Evolutionary conservation across 768 basidiomycete genomes (phyloP).

Genomic region (Gymnopilus junonius): DNA sequence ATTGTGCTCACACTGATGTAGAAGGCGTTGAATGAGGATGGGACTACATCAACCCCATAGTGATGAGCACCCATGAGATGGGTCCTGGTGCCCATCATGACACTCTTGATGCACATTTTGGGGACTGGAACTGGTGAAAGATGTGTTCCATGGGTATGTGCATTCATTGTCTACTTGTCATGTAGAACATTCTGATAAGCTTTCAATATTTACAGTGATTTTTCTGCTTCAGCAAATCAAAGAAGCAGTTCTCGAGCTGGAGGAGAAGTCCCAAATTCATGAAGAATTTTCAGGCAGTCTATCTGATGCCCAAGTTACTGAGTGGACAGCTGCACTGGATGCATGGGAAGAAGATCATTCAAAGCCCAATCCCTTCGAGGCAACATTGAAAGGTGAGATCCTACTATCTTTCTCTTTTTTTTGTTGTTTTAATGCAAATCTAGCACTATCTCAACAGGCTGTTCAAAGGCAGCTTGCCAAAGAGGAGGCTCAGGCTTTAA

Average conservation of each 20-base stretch:
- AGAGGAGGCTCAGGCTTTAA: neutral
- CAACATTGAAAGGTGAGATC: neutral
- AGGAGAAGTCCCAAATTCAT: slow-evolving; percentile 9
- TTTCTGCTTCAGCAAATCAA: slow-evolving; percentile 19
- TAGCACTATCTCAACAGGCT: neutral
- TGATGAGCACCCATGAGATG: slow-evolving; percentile 44
- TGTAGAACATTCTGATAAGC: too few relatives aligned
- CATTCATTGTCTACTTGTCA: too few relatives aligned
- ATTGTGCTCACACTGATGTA: slow-evolving; percentile 40
- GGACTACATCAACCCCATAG: slow-evolving; percentile 30
- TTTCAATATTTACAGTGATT: slow-evolving; percentile 6
- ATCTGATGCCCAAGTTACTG: neutral
- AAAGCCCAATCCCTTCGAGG: slow-evolving; percentile 27
- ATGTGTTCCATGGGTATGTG: slow-evolving; percentile 24
- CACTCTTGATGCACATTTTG: slow-evolving; percentile 40
- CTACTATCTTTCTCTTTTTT: neutral
- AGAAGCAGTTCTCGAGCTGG: slow-evolving; percentile 9
- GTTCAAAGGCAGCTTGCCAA: slow-evolving; percentile 4
- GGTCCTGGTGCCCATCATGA: slow-evolving; percentile 28
- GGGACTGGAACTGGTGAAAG: slow-evolving; percentile 40
- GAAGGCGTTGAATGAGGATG: slow-evolving; percentile 39
- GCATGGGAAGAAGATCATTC: slow-evolving; percentile 27
- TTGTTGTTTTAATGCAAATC: neutral
- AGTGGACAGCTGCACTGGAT: slow-evolving; percentile 18
- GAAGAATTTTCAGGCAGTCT: slow-evolving; percentile 14